A percentile compares a stretch with the other conserved stretches of the same genome.
Evolutionary conservation across 495 filamentous ascomycete species (phyloP).

Genomic region (Aspergillus leporis): DNA sequence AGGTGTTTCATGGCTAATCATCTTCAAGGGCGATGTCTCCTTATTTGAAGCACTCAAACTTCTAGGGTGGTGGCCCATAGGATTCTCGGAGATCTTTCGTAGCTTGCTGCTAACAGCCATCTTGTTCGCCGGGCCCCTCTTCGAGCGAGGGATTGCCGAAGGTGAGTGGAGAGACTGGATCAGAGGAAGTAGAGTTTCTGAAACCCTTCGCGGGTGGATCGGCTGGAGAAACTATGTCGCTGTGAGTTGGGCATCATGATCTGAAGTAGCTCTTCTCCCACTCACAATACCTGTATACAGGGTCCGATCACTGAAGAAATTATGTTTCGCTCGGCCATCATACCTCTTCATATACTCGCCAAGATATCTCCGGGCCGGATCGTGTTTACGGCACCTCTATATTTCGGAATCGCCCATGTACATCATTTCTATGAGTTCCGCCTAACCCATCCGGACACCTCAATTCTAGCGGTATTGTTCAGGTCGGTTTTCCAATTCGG

Average conservation of each 20-base stretch:
- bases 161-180: constrained; percentile 69
- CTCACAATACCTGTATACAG: constrained; percentile 38
- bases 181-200: constrained; percentile 37
- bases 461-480: constrained; percentile 56
- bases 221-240: constrained; percentile 67
- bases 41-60: constrained; percentile 57
- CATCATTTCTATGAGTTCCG: constrained; percentile 97
- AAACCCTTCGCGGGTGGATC: constrained; percentile 59
- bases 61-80: constrained; percentile 75
- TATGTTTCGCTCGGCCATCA: constrained; percentile 82
- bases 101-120: constrained; percentile 68
- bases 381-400: constrained; percentile 78
- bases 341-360: constrained; percentile 82
- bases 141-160: constrained; percentile 70
- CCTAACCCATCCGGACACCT: constrained; percentile 71
- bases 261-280: not conserved
- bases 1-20: constrained; percentile 62
- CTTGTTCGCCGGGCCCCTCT: constrained; percentile 84
- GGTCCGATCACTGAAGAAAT: constrained; percentile 91
- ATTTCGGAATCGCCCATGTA: constrained; percentile 93
- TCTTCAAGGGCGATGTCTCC: constrained; percentile 44
- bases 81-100: constrained; percentile 56
- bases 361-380: constrained; percentile 55
- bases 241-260: constrained; percentile 35
- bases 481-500: constrained; percentile 80